A percentile compares a stretch with the other conserved stretches of the same genome.
Evolutionary conservation across 1,139 yeast genomes (phyloP).

Genomic region (Geotrichum australiense): DNA sequence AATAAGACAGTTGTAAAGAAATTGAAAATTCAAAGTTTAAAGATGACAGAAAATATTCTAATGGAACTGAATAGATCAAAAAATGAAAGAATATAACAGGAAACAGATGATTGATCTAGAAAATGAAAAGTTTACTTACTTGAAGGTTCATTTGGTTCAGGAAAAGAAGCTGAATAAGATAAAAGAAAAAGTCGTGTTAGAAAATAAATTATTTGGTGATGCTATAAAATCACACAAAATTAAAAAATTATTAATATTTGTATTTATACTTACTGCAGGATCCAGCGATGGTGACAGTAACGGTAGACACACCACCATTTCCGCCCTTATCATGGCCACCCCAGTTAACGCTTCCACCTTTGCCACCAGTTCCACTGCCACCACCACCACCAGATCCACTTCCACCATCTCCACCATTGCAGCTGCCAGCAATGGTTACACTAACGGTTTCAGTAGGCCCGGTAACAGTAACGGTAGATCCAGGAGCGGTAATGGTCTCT

Average conservation of each 20-base stretch:
- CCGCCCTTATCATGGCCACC: background rate
- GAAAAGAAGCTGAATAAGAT: too few relatives aligned
- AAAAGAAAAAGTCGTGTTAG: too few relatives aligned
- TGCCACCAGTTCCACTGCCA: background rate
- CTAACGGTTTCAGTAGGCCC: background rate
- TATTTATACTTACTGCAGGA: conserved; percentile 1
- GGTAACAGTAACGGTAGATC: conserved; percentile 5
- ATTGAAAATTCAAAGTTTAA: too few relatives aligned
- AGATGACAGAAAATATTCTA: too few relatives aligned
- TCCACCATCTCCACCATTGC: background rate
- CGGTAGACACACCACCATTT: background rate
- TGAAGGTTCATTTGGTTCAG: background rate
- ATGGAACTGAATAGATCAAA: too few relatives aligned
- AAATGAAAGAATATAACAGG: too few relatives aligned
- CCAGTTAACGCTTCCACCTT: too few relatives aligned
- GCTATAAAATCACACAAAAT: too few relatives aligned
- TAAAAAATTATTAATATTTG: background rate
- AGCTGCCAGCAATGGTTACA: background rate
- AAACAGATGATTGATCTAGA: too few relatives aligned
- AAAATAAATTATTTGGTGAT: background rate
- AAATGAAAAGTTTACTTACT: background rate
- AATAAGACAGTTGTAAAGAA: too few relatives aligned
- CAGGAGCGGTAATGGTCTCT: conserved; percentile 13
- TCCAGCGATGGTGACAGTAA: conserved; percentile 12
- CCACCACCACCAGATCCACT: background rate